A percentile compares a stretch with the other conserved stretches of the same genome.
Conservation (phyloP, 768 basidiomycete genomes). For the Cytidiella melzeri region DNA sequence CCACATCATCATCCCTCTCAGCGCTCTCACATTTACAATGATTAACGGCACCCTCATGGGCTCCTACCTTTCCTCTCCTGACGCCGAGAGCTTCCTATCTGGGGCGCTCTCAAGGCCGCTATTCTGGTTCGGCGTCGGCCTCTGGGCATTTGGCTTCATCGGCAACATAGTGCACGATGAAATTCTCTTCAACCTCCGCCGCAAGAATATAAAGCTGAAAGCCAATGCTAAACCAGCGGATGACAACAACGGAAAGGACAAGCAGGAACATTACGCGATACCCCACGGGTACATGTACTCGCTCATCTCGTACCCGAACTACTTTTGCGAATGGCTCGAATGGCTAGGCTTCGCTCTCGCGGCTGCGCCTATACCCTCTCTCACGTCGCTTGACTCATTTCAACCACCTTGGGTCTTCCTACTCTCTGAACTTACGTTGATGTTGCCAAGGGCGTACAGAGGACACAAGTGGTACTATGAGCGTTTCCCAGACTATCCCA, state of each 20-base stretch:
- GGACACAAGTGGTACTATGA: slow-evolving; percentile 84
- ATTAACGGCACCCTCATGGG: slow-evolving; percentile 70
- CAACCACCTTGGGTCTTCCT: slow-evolving; percentile 80
- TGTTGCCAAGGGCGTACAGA: slow-evolving; percentile 76
- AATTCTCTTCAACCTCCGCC: slow-evolving; percentile 75
- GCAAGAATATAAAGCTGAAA: slow-evolving; percentile 31
- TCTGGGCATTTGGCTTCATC: slow-evolving; percentile 68
- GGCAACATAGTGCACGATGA: slow-evolving; percentile 92
- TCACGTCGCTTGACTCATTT: slow-evolving; percentile 27
- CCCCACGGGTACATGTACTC: slow-evolving; percentile 74
- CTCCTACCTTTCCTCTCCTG: slow-evolving; percentile 57
- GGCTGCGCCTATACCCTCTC: slow-evolving; percentile 42
- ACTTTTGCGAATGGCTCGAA: slow-evolving; percentile 92
- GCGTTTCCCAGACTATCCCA: slow-evolving; percentile 77
- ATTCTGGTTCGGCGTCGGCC: slow-evolving; percentile 56
- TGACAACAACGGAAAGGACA: slow-evolving; percentile 25
- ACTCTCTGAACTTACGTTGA: slow-evolving; percentile 59
- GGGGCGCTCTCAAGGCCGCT: slow-evolving; percentile 28
- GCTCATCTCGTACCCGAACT: slow-evolving; percentile 88
- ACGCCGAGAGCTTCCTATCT: slow-evolving; percentile 38
- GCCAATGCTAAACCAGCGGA: slow-evolving; percentile 33
- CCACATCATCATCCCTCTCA: slow-evolving; percentile 58
- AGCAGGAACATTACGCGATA: slow-evolving; percentile 62
- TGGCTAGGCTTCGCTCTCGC: slow-evolving; percentile 87
- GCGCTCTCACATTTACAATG: slow-evolving; percentile 59